These are phyloP conservation scores for Epithemia pelagica DNA, from an alignment of 108 stramenopile genomes.

Conservation along the genomic window DNA sequence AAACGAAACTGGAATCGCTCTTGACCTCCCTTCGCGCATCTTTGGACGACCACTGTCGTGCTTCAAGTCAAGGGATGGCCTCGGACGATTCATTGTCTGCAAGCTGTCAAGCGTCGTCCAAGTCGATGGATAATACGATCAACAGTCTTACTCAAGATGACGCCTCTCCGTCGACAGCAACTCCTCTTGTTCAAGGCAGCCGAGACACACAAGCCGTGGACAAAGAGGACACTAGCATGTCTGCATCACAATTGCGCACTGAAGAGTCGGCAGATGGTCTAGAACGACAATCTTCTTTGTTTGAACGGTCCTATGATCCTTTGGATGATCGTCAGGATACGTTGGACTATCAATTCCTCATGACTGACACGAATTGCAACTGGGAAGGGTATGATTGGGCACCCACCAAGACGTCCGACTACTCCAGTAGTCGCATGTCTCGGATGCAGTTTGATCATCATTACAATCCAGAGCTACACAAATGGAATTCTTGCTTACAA, in stretches of 20 bases:
- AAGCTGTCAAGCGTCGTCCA: not conserved
- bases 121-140: not conserved
- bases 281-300: not conserved
- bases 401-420: not conserved
- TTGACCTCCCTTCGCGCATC: no score
- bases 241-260: not conserved
- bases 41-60: no score
- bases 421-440: not conserved
- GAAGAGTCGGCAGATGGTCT: not conserved
- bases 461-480: not conserved
- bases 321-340: not conserved
- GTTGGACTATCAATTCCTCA: not conserved
- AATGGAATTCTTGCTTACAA: not conserved
- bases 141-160: not conserved
- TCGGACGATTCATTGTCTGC: not conserved
- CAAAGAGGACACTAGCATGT: no score
- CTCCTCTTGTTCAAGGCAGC: not conserved
- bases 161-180: not conserved
- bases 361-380: not conserved
- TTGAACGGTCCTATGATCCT: not conserved
- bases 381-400: not conserved
- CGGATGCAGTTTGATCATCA: not conserved
- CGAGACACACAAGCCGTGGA: no score
- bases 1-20: not conserved
- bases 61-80: not conserved